Base-by-base conservation (phyloP, 345 rosid genomes). In the Citrus maxima region DNA sequence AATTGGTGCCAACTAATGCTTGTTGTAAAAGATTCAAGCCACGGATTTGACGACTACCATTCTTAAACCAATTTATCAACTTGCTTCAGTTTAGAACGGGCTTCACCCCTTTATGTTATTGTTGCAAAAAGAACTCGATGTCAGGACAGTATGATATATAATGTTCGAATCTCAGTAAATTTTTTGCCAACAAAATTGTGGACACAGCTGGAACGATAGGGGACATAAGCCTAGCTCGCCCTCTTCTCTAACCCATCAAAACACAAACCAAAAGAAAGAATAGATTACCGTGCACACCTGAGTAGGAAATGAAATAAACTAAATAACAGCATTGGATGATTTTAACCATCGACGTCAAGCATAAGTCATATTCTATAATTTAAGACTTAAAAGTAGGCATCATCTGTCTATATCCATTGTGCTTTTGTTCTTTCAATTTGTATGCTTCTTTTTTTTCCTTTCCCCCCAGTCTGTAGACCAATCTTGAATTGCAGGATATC, bases 401-500 rank as follows among this genome's bases (percentile, higher is more conserved):
- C 27, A 69, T 28, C 1, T 46, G 3, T 13, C 7, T 16, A 37
- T 28, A 13, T 56, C 30, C 32, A 60, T 4, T 25, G 38, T 25
- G 40, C 28, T 40, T 61, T 18, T n/a, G n/a, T 27, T 12, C 40
- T 27, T 38, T 37, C 18, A 59, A 2, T 27, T 27, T 6, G 27
- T 13, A 9, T 21, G 9, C 61, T 9, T 3, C 1, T 51, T 70
- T 49, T 38, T 38, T 40, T 40, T 60, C 19, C 2, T 7, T 37
- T 37, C 7, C 22, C 22, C 7, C 5, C 19, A 68, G 24, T 27
- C 61, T 4, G 10, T 70, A 5, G 24, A 18, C 74, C 61, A 28
- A 30, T 4, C 54, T 35, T 13, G 16, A 83, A 85, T 14, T 88
- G 88, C 93, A 96, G 98, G 99, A 96, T 78, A 96, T 96, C 22